These are phyloP conservation scores for Vigna radiata DNA, from an alignment of 306 rosid species.

Conservation along the genomic window DNA sequence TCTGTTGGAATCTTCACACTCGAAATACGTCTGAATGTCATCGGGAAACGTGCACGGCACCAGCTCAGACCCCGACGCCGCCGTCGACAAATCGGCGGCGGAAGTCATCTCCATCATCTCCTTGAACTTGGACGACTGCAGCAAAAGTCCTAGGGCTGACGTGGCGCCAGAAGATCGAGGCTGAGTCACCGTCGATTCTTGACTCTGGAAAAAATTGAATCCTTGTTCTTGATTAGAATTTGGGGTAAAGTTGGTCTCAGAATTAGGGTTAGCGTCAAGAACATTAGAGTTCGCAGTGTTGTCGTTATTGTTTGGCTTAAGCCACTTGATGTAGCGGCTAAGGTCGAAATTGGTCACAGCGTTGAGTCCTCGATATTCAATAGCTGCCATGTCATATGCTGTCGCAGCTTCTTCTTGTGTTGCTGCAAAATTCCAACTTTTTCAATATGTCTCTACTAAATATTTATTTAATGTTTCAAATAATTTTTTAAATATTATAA, in stretches of 20 bases:
- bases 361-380: conserved; percentile 91
- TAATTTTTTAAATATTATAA: too few relatives aligned
- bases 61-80: conserved; percentile 46
- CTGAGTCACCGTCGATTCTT: conserved; percentile 20
- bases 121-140: conserved; percentile 79
- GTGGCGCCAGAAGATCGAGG: conserved; percentile 47
- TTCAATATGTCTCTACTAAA: too few relatives aligned
- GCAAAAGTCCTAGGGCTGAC: conserved; percentile 73
- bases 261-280: conserved; percentile 21
- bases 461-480: too few relatives aligned
- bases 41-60: conserved; percentile 60
- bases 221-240: conserved; percentile 48
- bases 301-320: conserved; percentile 56
- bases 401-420: conserved; percentile 98
- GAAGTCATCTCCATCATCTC: conserved; percentile 79
- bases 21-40: conserved; percentile 87
- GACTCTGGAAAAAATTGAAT: conserved; percentile 29
- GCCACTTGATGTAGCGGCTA: conserved; percentile 82
- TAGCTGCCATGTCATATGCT: conserved; percentile 97
- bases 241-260: conserved; percentile 24
- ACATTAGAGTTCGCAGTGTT: conserved; percentile 17
- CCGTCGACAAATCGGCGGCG: conserved; percentile 32
- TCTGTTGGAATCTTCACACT: conserved; percentile 58
- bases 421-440: conserved; percentile 49
- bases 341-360: conserved; percentile 94